Percentiles rank a stretch among this genome's conserved stretches.
Conservation (phyloP, 2,329 filamentous ascomycete species). For the Didymella pomorum region DNA sequence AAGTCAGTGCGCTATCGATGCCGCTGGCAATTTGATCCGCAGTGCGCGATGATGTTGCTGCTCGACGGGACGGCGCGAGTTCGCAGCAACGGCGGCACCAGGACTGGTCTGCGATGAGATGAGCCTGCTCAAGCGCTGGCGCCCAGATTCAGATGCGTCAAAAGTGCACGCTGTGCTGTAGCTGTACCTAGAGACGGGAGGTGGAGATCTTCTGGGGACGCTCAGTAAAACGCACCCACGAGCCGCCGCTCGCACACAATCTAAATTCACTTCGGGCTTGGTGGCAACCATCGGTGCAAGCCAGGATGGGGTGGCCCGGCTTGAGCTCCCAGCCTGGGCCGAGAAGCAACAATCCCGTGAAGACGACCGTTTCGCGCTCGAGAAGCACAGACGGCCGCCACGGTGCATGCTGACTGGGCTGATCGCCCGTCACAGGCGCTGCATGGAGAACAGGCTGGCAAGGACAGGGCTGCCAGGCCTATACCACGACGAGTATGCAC, state of each 20-base stretch:
- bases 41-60: slow-evolving; percentile 34
- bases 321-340: slow-evolving; percentile 39
- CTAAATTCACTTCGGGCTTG: slow-evolving; percentile 48
- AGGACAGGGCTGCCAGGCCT: slow-evolving; percentile 18
- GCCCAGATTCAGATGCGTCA: slow-evolving; percentile 28
- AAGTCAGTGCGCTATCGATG: slow-evolving; percentile 39
- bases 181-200: slow-evolving; percentile 42
- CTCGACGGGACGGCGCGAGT: slow-evolving; percentile 49
- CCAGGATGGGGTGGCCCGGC: slow-evolving; percentile 35
- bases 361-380: slow-evolving; percentile 35
- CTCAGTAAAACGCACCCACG: slow-evolving; percentile 37
- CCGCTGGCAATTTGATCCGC: slow-evolving; percentile 34
- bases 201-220: slow-evolving; percentile 48
- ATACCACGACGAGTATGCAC: slow-evolving; percentile 36
- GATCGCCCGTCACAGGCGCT: slow-evolving; percentile 38
- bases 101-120: slow-evolving; percentile 26
- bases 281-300: slow-evolving; percentile 36
- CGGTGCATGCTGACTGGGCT: slow-evolving; percentile 47
- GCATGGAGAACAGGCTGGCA: slow-evolving; percentile 26
- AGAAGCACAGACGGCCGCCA: slow-evolving; percentile 37
- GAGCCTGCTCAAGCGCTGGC: slow-evolving; percentile 27
- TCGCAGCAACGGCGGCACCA: slow-evolving; percentile 38
- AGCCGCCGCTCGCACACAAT: slow-evolving; percentile 48
- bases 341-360: slow-evolving; percentile 31
- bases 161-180: slow-evolving; percentile 30